Evolutionary conservation across 441 rosid genomes (phyloP).

Genomic region (Syzygium syzygioides): DNA sequence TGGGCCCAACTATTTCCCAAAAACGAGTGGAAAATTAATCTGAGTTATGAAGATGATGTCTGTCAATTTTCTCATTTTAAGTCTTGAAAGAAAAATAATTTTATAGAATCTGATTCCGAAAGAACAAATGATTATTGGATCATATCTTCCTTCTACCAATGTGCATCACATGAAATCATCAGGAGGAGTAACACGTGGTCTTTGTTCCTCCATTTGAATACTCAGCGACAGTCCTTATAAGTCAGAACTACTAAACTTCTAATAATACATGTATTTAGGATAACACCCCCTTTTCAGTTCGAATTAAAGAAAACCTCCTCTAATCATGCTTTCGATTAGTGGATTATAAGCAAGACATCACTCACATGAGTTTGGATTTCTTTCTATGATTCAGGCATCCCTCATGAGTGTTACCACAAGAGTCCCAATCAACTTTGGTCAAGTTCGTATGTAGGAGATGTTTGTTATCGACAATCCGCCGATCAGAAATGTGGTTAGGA

Average conservation of each 20-base stretch:
- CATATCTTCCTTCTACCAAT: too few relatives aligned
- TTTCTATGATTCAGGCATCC: background rate
- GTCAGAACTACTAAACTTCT: too few relatives aligned
- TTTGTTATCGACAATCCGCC: background rate
- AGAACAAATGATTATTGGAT: too few relatives aligned
- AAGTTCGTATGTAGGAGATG: background rate
- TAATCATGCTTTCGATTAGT: background rate
- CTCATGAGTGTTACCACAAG: background rate
- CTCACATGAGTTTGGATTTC: background rate
- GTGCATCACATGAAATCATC: too few relatives aligned
- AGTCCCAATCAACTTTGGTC: background rate
- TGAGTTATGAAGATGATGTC: background rate
- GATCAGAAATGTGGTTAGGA: background rate
- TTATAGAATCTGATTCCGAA: too few relatives aligned
- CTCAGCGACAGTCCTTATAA: background rate
- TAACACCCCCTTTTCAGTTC: too few relatives aligned
- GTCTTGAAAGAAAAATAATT: too few relatives aligned
- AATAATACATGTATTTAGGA: too few relatives aligned
- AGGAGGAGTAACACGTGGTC: background rate
- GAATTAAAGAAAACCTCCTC: background rate
- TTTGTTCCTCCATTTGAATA: background rate
- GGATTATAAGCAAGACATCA: background rate
- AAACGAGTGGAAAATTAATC: background rate
- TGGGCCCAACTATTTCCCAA: background rate
- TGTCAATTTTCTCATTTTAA: background rate